Base-by-base conservation (phyloP, 306 rosid genomes). In the Vigna angularis region DNA sequence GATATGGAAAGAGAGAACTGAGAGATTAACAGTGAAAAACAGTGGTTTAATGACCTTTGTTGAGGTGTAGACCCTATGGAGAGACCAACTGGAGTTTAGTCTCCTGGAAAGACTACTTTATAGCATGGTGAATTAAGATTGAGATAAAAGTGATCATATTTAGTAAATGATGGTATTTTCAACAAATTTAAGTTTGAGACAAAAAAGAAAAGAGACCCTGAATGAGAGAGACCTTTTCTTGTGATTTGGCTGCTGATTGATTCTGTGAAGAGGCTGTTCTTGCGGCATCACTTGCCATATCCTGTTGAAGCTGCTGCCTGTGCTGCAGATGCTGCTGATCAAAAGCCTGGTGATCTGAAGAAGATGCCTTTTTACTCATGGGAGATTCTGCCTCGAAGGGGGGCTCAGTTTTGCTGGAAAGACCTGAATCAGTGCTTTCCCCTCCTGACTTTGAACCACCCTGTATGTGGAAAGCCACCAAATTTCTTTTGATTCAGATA, bases 361-460 rank as follows among this genome's bases (percentile, higher is more conserved):
- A 84, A 79, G 89, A 83, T 58, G 83, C 80, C 42, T 83, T 92
- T 83, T 76, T 87, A 71, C 97, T 94, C 15, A 92, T 75, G 0
- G 97, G 93, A 63, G 98, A 90, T 85, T 89, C 93, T 75, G 88
- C 82, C 66, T 94, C 98, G 75, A 86, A 82, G 59, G 83, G 89
- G 16, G 80, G 75, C 62, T 91, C 93, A 18, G 79, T 81, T 81
- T 83, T 91, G 83, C 90, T 90, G 77, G 96, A 84, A 34, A 86
- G 81, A 34, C 89, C 96, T 76, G 97, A 94, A 78, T 94, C 97
- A 5, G 87, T 90, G 80, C 94, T 94, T 65, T 94, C 97, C 15
- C 88, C 94, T 82, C 90, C 90, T 69, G 96, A 94, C 76, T 89
- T 90, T 57, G 97, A 90, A 77, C 89, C 85, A 49, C 88, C 96